Base-by-base conservation (phyloP, 768 basidiomycete genomes). In the Auricularia heimuer region DNA sequence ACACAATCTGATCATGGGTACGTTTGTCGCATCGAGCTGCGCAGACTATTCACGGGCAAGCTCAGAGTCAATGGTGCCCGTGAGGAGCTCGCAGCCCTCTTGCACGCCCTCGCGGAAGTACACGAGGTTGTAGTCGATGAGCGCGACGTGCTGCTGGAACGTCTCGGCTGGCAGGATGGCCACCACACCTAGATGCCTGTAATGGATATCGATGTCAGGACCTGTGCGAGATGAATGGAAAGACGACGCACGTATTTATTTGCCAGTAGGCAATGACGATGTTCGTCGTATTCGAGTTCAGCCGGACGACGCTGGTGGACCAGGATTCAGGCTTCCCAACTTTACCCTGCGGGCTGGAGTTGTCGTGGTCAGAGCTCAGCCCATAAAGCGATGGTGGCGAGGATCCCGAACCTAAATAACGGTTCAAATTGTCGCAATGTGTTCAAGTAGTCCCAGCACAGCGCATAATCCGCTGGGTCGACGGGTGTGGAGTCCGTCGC, bases 401-500 rank as follows among this genome's bases (percentile, higher is more conserved):
- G 39, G 18, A 42, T n/a, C 51, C 69, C 76, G 58, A 58, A 94
- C 95, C 83, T 87, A 79, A 95, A 98, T 36, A 98, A 73, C 16
- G 88, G 84, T 54, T 90, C 87, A 68, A 97, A 94, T 1, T 92
- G 85, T 68, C 87, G 89, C 64, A 96, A 81, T 80, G 92, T 92
- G 65, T 86, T 85, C 29, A 98, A 79, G 71, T 94, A 98, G 71
- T 98, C 94, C 68, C 90, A 93, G 71, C 92, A 95, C 21, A 96
- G 81, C 67, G 88, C 91, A 71, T 94, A 88, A 0, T 92, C 94
- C 3, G 87, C 86, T 65, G 87, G 83, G 72, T 98, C 94, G 34
- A 96, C 90, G 3, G 94, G 92, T 0, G 91, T 92, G 18, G 88
- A 87, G 71, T 98, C 96, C 11, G 94, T 94, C 11, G 94, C 94